phyloP scores from a whole-genome alignment of 2,329 filamentous ascomycete species.

The Hirsutella thompsonii region DNA sequence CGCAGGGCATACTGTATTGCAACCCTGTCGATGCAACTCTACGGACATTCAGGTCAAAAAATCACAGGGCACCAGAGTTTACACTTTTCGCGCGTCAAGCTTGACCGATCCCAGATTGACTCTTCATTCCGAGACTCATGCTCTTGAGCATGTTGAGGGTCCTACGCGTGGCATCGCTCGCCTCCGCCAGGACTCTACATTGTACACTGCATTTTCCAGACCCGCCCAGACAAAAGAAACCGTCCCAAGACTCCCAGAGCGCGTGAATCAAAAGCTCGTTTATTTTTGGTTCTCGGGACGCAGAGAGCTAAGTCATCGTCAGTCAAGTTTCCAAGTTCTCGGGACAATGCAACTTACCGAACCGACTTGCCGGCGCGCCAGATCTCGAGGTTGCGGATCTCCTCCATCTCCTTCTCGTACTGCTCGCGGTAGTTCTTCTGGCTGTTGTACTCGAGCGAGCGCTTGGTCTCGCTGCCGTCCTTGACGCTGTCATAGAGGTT shows the following conservation, averaged over 20 bases:
- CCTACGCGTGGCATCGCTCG: too few species aligned
- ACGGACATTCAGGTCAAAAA: too few species aligned
- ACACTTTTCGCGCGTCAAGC: too few species aligned
- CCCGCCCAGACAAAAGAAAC: neutral
- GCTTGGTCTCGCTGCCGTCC: constrained; percentile 86
- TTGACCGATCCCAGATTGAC: too few species aligned
- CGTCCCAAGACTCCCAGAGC: neutral
- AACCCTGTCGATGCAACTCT: too few species aligned
- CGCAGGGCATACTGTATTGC: too few species aligned
- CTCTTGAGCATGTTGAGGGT: too few species aligned
- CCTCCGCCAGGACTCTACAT: too few species aligned
- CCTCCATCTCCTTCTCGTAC: constrained; percentile 97
- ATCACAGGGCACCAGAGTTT: too few species aligned
- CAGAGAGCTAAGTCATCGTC: constrained; percentile 42
- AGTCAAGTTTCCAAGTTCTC: constrained; percentile 10
- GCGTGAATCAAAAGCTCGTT: constrained; percentile 9
- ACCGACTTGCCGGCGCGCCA: constrained; percentile 98
- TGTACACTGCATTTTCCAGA: neutral
- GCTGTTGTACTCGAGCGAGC: constrained; percentile 94
- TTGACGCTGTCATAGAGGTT: constrained; percentile 87
- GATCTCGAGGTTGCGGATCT: constrained; percentile 97
- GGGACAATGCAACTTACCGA: constrained; percentile 36
- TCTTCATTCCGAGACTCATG: too few species aligned
- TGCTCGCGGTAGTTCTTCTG: constrained; percentile 92
- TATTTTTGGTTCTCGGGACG: constrained; percentile 81